Evolutionary conservation across 2,329 filamentous ascomycete species (phyloP).

Genomic region (Shiraia sp.): DNA sequence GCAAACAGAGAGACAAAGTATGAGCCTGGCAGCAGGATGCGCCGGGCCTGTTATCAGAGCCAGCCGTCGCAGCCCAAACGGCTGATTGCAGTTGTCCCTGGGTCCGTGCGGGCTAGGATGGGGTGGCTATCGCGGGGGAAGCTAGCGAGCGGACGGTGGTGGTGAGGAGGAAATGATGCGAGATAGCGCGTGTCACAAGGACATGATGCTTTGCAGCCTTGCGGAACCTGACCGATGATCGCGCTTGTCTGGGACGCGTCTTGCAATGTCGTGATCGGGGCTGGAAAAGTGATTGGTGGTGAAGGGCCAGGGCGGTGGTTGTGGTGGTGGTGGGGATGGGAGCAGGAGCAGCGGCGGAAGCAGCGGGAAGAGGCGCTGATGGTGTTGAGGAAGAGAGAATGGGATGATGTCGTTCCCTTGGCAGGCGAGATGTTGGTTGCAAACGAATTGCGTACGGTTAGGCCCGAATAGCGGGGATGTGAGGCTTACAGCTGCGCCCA

Average conservation of each 20-base stretch:
- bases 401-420: constrained; percentile 33
- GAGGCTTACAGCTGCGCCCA: constrained; percentile 6
- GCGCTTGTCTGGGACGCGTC: constrained; percentile 10
- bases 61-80: constrained; percentile 21
- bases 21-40: constrained; percentile 17
- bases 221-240: constrained; percentile 14
- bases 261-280: not conserved
- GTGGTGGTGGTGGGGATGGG: constrained; percentile 16
- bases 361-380: constrained; percentile 3
- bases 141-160: constrained; percentile 18
- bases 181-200: constrained; percentile 45
- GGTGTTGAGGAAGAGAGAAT: constrained; percentile 13
- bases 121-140: constrained; percentile 11
- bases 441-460: constrained; percentile 15
- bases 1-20: constrained; percentile 4
- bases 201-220: constrained; percentile 36
- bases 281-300: not conserved
- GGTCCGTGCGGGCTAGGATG: constrained; percentile 19
- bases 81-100: constrained; percentile 6
- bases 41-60: constrained; percentile 20
- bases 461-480: constrained; percentile 24
- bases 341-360: constrained; percentile 5
- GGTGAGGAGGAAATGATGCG: constrained; percentile 13
- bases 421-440: constrained; percentile 16
- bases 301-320: constrained; percentile 21